Evolutionary conservation across 768 basidiomycete genomes (phyloP), one percentile per base, ranked within the genome.

Genomic region (Trametes gibbosa): DNA sequence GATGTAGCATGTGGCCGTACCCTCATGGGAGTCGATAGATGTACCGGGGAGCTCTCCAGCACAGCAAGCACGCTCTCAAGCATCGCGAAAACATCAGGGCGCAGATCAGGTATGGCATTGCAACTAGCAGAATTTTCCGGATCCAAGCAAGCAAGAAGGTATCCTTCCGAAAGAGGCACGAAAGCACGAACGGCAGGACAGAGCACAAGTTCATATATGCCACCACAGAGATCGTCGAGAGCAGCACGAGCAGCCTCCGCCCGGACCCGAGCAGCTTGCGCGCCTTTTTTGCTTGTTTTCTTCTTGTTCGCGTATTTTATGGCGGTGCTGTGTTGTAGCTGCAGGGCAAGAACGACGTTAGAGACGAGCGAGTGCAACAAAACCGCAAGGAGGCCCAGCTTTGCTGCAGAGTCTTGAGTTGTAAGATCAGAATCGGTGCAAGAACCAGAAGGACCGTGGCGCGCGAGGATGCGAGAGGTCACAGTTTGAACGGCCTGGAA

Each of bases 111-210:
- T 37, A 23, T 1, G 53, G n/a, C 19, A n/a, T 43, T 45, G 16
- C 41, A 13, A 5, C 1, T n/a, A n/a, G 19, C 23, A 23, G 62
- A 54, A 47, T 25, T 13, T 17, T 19, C 16, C 6, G 34, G 10
- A 14, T 17, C 37, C 14, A 63, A 21, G 37, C 59, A 41, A 32
- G 59, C 47, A 16, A 46, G 48, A 46, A 70, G 50, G 55, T 53
- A 65, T 24, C 40, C 56, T 34, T 37, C 49, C 39, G 72, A 73
- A 10, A 73, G 61, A n/a, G 61, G 48, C 17, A 63, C 64, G 52
- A 75, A 73, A 12, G 72, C 71, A 16, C 55, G 66, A 23, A 75
- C 60, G 16, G 74, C 58, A 10, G 72, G 72, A 14, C 57, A 55
- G 1, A 73, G 64, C 47, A 72, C 53, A 39, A n/a, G 40, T 24